Conservation (phyloP, 2,329 filamentous ascomycete species). For the Bipolaris victoriae region DNA sequence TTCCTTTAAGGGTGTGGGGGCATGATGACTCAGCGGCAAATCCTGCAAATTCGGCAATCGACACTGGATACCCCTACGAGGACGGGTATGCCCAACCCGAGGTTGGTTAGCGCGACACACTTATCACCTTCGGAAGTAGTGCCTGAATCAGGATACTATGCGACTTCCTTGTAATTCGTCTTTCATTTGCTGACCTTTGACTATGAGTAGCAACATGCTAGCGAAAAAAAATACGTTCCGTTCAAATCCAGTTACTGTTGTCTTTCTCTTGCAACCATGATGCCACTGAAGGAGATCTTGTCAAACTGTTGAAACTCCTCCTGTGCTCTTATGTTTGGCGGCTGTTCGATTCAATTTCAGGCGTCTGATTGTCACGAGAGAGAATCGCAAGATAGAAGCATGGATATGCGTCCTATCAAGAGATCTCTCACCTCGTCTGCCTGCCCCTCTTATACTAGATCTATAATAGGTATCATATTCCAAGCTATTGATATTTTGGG, state of each 20-base stretch:
- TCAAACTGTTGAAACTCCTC: not conserved
- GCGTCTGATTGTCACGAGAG: not conserved
- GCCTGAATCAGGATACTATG: not conserved
- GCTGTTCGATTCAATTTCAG: not conserved
- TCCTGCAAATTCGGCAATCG: conserved; percentile 5
- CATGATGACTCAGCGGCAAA: conserved; percentile 7
- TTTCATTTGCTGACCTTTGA: not conserved
- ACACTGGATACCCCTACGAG: not conserved
- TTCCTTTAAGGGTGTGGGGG: conserved; percentile 3
- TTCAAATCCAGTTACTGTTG: not conserved
- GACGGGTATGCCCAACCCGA: not conserved
- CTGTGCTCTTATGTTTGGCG: not conserved
- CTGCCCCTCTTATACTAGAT: too few species aligned
- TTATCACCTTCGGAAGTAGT: not conserved
- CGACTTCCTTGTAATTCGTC: too few species aligned
- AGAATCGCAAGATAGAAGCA: not conserved
- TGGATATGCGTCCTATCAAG: not conserved
- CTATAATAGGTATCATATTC: not conserved
- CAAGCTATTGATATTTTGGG: not conserved
- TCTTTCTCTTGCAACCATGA: not conserved
- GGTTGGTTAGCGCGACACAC: not conserved
- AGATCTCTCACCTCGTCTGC: conserved; percentile 2
- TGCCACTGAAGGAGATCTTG: not conserved
- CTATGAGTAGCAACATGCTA: not conserved
- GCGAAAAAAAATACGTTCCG: too few species aligned